Percentiles rank a stretch among this genome's conserved stretches.
phyloP scores from a whole-genome alignment of 1,284 basidiomycete species.

The Apiotrichum veenhuisii region DNA sequence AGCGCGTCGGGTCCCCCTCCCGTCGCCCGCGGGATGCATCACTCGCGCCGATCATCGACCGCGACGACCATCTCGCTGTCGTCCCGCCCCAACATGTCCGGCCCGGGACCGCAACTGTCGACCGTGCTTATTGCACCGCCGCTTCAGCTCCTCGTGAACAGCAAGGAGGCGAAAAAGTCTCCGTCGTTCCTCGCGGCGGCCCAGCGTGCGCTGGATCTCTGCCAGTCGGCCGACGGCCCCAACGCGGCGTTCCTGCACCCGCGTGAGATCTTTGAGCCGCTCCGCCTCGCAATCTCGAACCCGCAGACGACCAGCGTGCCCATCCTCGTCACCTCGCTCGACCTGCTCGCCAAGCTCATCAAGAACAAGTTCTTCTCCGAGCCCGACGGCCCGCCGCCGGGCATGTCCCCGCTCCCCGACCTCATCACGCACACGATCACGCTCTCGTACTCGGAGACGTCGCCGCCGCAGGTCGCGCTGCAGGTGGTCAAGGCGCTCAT shows the following conservation, averaged over 20 bases:
- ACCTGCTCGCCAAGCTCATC: slow-evolving; percentile 92
- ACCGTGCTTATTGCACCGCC: slow-evolving; percentile 67
- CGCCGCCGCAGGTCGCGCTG: slow-evolving; percentile 81
- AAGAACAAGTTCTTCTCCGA: slow-evolving; percentile 86
- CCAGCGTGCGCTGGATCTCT: slow-evolving; percentile 74
- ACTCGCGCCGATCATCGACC: slow-evolving; percentile 35
- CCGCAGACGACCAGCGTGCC: slow-evolving; percentile 81
- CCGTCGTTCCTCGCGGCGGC: slow-evolving; percentile 74
- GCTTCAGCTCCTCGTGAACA: slow-evolving; percentile 77
- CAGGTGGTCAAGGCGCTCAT: slow-evolving; percentile 94
- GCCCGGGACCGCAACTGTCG: slow-evolving; percentile 42
- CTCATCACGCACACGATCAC: slow-evolving; percentile 90
- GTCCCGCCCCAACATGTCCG: slow-evolving; percentile 17
- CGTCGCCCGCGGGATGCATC: slow-evolving; percentile 11
- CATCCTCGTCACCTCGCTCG: slow-evolving; percentile 87
- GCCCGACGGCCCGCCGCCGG: slow-evolving; percentile 54
- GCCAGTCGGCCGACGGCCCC: slow-evolving; percentile 66
- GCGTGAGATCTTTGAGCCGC: slow-evolving; percentile 84
- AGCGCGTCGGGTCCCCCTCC: not conserved
- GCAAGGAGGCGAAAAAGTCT: slow-evolving; percentile 84
- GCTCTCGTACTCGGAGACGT: slow-evolving; percentile 79
- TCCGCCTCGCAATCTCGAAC: slow-evolving; percentile 73
- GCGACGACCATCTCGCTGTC: slow-evolving; percentile 37
- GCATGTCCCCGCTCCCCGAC: slow-evolving; percentile 71
- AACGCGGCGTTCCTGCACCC: slow-evolving; percentile 53